These are phyloP conservation scores for Lolium perenne DNA, from an alignment of 176 grass and related monocot species.

Conservation along the genomic window DNA sequence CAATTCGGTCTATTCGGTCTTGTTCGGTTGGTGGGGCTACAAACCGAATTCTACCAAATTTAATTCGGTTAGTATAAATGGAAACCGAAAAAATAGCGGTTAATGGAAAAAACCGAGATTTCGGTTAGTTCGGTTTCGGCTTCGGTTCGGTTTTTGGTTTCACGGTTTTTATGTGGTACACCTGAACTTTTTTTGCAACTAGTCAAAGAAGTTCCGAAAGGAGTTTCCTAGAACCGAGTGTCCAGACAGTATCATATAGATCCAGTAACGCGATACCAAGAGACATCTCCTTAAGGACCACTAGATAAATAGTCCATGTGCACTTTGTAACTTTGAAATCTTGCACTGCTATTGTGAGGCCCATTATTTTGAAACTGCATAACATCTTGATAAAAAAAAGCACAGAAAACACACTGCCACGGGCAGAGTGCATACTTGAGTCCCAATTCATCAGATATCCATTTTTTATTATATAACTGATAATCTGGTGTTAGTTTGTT, in stretches of 20 bases:
- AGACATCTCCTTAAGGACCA: neutral
- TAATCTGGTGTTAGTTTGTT: slow-evolving; percentile 15
- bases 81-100: too few species aligned
- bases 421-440: slow-evolving; percentile 13
- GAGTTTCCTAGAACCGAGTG: neutral
- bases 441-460: slow-evolving; percentile 28
- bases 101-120: too few species aligned
- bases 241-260: neutral
- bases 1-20: too few species aligned
- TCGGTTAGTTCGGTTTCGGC: too few species aligned
- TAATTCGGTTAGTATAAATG: too few species aligned
- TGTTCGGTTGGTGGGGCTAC: too few species aligned
- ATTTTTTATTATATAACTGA: slow-evolving; percentile 13
- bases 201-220: neutral
- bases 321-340: neutral
- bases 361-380: slow-evolving; percentile 6
- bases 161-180: too few species aligned
- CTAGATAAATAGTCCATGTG: neutral
- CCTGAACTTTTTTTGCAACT: neutral
- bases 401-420: slow-evolving; percentile 21
- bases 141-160: too few species aligned
- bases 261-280: neutral
- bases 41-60: too few species aligned
- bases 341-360: neutral
- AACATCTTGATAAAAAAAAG: slow-evolving; percentile 11